Base-by-base conservation (phyloP, 257 asterid genomes). In the Solanum rostratum region DNA sequence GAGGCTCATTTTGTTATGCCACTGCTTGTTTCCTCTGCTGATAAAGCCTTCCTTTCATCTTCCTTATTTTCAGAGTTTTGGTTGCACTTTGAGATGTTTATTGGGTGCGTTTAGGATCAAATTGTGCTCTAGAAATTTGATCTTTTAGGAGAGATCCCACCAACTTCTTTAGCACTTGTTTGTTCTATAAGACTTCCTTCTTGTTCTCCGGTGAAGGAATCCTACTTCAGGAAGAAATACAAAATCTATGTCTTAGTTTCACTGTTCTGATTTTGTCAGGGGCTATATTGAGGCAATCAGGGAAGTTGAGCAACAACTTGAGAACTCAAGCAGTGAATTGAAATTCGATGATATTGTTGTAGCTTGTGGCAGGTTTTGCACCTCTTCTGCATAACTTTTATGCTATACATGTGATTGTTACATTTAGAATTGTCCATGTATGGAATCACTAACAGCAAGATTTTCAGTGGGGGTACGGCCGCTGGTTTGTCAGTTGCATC, bases 251-350 rank as follows among this genome's bases (percentile, higher is more conserved):
- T 19, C 79, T 39, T 39, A 69, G 60, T 49, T 46, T 74, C 81
- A 46, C 81, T 37, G 14, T 46, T 46, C 30, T 74, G 60, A 80
- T 68, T 45, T 85, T 86, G 87, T 80, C 92, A 96, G 98, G 99
- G 99, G 99, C 54, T 96, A 96, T 84, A 86, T 96, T 70, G 98
- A 96, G 90, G 98, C 98, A 86, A 87, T 92, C 83, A 89, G 93
- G 89, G 99, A 96, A 92, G 89, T 96, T 87, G 90, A 93, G 87
- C 92, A 91, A 78, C 99, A 96, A 88, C 84, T 91, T 45, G 89
- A 57, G 84, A 80, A 86, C 57, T 82, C 86, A 30, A 84, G 59
- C 41, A 84, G 88, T 33, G 87, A 69, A 84, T 73, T 84, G 73
- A 76, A 87, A 83, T 95, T 96, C 85, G 94, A 93, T 68, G 97